Evolutionary conservation across 2,329 filamentous ascomycete genomes (phyloP).

Genomic region (Botrytis medusae): DNA sequence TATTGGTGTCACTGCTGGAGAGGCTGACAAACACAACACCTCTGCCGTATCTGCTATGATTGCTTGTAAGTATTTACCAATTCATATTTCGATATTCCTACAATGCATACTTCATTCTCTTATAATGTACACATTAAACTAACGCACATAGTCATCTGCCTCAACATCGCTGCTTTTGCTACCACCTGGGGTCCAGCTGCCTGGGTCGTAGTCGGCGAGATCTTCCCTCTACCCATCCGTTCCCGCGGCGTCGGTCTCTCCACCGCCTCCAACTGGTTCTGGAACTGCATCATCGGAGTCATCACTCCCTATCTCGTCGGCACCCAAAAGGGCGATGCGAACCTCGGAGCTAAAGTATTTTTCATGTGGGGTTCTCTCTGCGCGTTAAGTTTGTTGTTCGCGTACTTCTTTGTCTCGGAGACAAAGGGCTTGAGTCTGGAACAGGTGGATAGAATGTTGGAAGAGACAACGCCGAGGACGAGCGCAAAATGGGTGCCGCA

Average conservation of each 20-base stretch:
- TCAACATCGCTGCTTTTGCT: slow-evolving; percentile 93
- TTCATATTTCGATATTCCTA: slow-evolving; percentile 50
- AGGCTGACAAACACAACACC: slow-evolving; percentile 55
- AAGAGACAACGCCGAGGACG: slow-evolving; percentile 46
- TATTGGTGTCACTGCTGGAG: slow-evolving; percentile 62
- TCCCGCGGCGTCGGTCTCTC: slow-evolving; percentile 84
- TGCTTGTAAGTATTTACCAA: slow-evolving; percentile 47
- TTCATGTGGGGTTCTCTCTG: slow-evolving; percentile 65
- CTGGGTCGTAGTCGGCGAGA: slow-evolving; percentile 84
- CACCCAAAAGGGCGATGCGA: slow-evolving; percentile 49
- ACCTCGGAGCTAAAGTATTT: slow-evolving; percentile 39
- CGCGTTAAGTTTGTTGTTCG: slow-evolving; percentile 53
- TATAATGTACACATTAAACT: slow-evolving; percentile 51
- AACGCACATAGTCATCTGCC: slow-evolving; percentile 59
- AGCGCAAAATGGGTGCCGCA: slow-evolving; percentile 35
- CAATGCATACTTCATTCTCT: slow-evolving; percentile 59
- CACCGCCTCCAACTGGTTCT: slow-evolving; percentile 88
- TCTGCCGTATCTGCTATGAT: slow-evolving; percentile 67
- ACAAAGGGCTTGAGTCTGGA: slow-evolving; percentile 73
- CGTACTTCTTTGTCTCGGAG: slow-evolving; percentile 64
- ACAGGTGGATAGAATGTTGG: slow-evolving; percentile 67
- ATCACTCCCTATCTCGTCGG: slow-evolving; percentile 74
- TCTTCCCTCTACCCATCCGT: slow-evolving; percentile 86
- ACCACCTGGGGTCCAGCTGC: slow-evolving; percentile 78
- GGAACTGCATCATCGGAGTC: slow-evolving; percentile 71